Conservation (phyloP, 2,329 filamentous ascomycete genomes). For the Sphaerostilbella broomeana region DNA sequence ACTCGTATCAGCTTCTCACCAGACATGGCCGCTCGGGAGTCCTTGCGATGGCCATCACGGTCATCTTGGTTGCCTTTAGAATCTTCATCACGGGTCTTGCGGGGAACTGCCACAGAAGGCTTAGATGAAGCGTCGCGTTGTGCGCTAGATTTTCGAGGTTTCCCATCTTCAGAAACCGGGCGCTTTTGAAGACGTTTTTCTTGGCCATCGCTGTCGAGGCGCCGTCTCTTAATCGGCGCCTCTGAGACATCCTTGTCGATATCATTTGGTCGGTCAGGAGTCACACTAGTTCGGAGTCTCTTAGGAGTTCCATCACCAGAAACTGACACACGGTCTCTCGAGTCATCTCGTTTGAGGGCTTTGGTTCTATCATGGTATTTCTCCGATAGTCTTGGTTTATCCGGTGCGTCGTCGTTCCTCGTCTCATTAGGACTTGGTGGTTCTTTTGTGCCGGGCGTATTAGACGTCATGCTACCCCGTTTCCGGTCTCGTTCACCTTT, state of each 20-base stretch:
- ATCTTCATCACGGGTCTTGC: constrained; percentile 39
- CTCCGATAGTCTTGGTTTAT: constrained; percentile 44
- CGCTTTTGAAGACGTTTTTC: constrained; percentile 41
- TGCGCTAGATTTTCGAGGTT: constrained; percentile 35
- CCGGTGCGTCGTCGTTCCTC: constrained; percentile 41
- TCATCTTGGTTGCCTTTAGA: constrained; percentile 31
- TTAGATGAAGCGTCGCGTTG: constrained; percentile 35
- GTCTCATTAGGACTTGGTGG: constrained; percentile 46
- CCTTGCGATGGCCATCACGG: constrained; percentile 34
- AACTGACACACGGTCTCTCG: constrained; percentile 46
- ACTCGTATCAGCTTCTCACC: constrained; percentile 48
- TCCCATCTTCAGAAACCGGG: constrained; percentile 39
- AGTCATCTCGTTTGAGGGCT: constrained; percentile 55
- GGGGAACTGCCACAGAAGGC: constrained; percentile 25
- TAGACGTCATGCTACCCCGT: constrained; percentile 52
- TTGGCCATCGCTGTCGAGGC: constrained; percentile 47
- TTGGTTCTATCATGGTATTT: constrained; percentile 55
- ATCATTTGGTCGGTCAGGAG: constrained; percentile 47
- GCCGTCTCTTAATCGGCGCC: constrained; percentile 48
- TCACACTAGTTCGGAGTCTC: constrained; percentile 52
- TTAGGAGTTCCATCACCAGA: constrained; percentile 49
- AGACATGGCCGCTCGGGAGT: constrained; percentile 33
- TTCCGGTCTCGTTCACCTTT: constrained; percentile 53
- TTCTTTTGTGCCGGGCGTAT: constrained; percentile 46
- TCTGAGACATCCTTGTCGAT: constrained; percentile 49